Evolutionary conservation across 352 stramenopile genomes (phyloP), one percentile per base, ranked within the genome.

Genomic region (Pythium plurisporium): DNA sequence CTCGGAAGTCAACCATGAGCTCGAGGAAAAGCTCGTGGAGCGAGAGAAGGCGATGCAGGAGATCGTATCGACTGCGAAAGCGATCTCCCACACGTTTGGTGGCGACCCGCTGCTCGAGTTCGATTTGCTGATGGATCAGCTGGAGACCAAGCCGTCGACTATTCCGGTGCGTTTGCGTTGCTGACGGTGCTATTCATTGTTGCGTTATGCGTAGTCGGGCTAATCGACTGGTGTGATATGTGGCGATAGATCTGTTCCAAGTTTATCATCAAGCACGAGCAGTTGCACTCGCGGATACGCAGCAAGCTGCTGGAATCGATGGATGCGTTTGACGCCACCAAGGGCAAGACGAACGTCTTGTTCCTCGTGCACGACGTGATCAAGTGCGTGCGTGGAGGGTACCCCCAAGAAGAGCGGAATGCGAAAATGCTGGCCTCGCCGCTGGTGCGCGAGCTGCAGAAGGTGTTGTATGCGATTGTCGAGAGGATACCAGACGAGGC

Each of bases 101-200:
- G 77, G 74, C n/a, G 84, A 94, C 43, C 82, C 84, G 26, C 81
- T 94, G 74, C 69, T 94, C 29, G 82, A 94, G 52, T 90, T 94
- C 52, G 84, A 94, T 46, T 69, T 94, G 62, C 52, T 94, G 3
- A 78, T 92, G 42, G 82, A 94, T 46, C 84, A 91, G 47, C 72
- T 91, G 30, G 82, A 91, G 63, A 94, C 82, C 11, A 94, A 91
- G 30, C 80, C 82, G 20, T 91, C 84, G 5, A 83, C 80, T 10
- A 91, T 94, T 67, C 82, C 90, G 66, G 82, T 94, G 65, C 45
- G 76, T 72, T 49, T 48, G 20, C 23, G 7, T 26, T 17, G 19
- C 31, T 47, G 31, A 46, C 37, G 33, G 15, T n/a, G n/a, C n/a
- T n/a, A n/a, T n/a, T n/a, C n/a, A n/a, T n/a, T n/a, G n/a, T n/a